Evolutionary conservation across 2,329 filamentous ascomycete genomes (phyloP), one percentile per base, ranked within the genome.

Genomic region (Helotiales sp.): DNA sequence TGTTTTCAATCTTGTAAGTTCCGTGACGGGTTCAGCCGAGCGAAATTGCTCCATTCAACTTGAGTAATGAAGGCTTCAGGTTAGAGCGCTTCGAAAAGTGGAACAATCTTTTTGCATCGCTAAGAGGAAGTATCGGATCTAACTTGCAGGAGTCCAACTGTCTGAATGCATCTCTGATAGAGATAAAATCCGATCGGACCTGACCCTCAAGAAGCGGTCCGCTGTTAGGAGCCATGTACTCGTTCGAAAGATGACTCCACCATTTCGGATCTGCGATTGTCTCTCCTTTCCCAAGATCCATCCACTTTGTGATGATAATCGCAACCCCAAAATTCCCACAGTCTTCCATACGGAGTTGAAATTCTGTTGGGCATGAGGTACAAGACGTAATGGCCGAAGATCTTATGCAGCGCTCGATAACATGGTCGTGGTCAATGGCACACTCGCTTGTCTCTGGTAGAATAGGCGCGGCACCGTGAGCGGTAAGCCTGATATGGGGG

Each of bases 201-300:
- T 47, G 57, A 49, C 22, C 26, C 40, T 32, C 57, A 60, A 28
- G 57, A 60, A 60, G 54, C 57, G 15, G 22, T 60, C 57, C 57
- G 40, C 40, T 60, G 57, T 58, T 61, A 61, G 58, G 43, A 61
- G 45, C 45, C 24, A 52, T 54, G 52, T 66, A 66, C 40, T 50
- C 32, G 26, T 67, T 40, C 57, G 40, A 47, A 58, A 69, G 67
- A 67, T 67, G 67, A 55, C 64, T 67, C 58, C 37, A 63, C 67
- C 65, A 69, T 63, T 60, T 63, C 32, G 67, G 64, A 65, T 69
- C 67, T 45, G 66, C 43, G 40, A 65, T 60, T 30, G 61, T 65
- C 40, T 65, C 52, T 58, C 67, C 67, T 64, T 67, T 65, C 30
- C 67, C 67, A 63, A 69, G 64, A 67, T 69, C 67, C 64, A 67